Evolutionary conservation across 495 filamentous ascomycete genomes (phyloP).

Genomic region (Rostrohypoxylon terebratum): DNA sequence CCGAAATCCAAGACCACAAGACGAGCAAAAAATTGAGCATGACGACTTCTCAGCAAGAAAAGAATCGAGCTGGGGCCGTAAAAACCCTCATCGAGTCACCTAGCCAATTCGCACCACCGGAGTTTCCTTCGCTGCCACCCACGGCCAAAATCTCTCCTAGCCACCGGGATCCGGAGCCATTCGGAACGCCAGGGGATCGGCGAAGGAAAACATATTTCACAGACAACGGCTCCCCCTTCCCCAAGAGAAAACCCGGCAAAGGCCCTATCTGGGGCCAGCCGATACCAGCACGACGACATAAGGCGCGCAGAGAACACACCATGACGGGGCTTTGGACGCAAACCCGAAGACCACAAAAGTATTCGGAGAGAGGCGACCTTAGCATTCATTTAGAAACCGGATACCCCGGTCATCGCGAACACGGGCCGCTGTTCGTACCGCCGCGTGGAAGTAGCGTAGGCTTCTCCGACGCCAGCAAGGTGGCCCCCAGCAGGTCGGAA

Average conservation of each 20-base stretch:
- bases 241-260: no score
- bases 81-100: neutral
- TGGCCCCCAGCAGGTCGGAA: neutral
- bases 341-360: neutral
- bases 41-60: neutral
- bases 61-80: neutral
- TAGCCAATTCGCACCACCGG: neutral
- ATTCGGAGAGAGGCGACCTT: neutral
- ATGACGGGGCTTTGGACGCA: neutral
- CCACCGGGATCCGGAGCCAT: neutral
- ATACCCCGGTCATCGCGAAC: neutral
- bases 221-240: neutral
- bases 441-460: slow-evolving; percentile 9
- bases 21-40: neutral
- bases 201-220: neutral
- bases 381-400: neutral
- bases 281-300: neutral
- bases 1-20: neutral
- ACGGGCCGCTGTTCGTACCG: neutral
- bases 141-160: neutral
- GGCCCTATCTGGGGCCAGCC: neutral
- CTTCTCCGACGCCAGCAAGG: neutral
- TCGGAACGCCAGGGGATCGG: neutral
- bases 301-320: neutral
- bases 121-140: neutral